phyloP scores from a whole-genome alignment of 1,139 yeast species.

The Protomyces arabidopsidicola region DNA sequence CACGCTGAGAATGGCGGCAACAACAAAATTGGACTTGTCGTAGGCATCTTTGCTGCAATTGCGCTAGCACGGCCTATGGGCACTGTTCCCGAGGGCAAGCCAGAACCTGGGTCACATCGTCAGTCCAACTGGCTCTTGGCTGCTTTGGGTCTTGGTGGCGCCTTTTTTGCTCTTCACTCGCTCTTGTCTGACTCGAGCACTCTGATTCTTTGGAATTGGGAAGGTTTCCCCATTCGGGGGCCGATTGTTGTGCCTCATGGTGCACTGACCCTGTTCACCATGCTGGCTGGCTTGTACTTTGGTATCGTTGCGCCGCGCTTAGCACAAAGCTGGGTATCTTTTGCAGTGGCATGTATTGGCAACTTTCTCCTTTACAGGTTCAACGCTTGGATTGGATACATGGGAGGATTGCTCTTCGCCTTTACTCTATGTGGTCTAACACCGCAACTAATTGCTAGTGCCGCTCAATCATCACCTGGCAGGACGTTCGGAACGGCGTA shows the following conservation, averaged over 20 bases:
- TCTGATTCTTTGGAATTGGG: conserved; percentile 87
- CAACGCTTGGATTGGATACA: conserved; percentile 76
- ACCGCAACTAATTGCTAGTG: conserved; percentile 31
- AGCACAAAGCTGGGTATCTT: conserved; percentile 36
- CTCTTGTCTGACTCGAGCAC: conserved; percentile 80
- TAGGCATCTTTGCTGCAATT: conserved; percentile 53
- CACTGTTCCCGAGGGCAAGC: not conserved
- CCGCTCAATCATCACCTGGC: conserved; percentile 53
- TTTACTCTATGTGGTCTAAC: conserved; percentile 47
- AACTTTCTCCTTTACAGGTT: conserved; percentile 49
- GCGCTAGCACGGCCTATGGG: conserved; percentile 41
- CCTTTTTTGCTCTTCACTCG: conserved; percentile 67
- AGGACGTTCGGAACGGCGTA: conserved; percentile 53
- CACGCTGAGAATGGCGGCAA: conserved; percentile 79
- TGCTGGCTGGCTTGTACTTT: conserved; percentile 55
- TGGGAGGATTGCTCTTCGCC: conserved; percentile 67
- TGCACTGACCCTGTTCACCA: conserved; percentile 53
- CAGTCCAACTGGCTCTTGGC: conserved; percentile 40
- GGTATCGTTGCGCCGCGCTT: conserved; percentile 39
- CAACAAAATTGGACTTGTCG: conserved; percentile 62
- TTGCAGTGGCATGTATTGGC: conserved; percentile 48
- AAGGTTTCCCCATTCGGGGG: conserved; percentile 80
- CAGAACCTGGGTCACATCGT: not conserved
- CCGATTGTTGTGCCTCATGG: conserved; percentile 92
- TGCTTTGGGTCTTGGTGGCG: conserved; percentile 70